Evolutionary conservation across 305 asterid genomes (phyloP).

Genomic region (Euphrasia arctica): DNA sequence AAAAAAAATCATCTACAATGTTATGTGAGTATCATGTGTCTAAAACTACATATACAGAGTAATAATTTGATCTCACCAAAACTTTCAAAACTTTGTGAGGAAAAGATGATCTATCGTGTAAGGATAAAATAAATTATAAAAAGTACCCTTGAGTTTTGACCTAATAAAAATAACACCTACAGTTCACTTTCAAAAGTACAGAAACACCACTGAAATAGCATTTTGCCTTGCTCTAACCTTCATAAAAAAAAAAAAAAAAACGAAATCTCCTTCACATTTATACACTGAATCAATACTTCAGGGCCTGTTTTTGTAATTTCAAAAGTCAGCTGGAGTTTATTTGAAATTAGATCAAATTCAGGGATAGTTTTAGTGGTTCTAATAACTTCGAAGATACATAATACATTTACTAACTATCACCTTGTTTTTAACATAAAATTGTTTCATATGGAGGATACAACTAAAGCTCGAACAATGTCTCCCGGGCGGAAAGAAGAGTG

Average conservation of each 20-base stretch:
- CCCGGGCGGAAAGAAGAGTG: constrained; percentile 83
- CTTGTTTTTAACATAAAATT: not conserved
- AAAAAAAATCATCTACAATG: not conserved
- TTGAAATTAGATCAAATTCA: not conserved
- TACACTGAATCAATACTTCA: not conserved
- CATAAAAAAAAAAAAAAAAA: not conserved
- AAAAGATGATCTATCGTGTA: not conserved
- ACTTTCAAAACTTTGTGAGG: not conserved
- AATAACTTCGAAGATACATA: too few relatives aligned
- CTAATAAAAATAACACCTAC: not conserved
- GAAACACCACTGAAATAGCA: too few relatives aligned
- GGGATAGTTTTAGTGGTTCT: not conserved
- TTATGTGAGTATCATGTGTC: not conserved
- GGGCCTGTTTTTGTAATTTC: too few relatives aligned
- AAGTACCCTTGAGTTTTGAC: constrained; percentile 1
- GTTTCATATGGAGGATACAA: constrained; percentile 54
- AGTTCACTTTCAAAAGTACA: not conserved
- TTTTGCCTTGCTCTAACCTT: not conserved
- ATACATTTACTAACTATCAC: too few relatives aligned
- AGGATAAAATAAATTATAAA: not conserved
- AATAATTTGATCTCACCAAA: not conserved
- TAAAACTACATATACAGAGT: not conserved
- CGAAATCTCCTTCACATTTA: not conserved
- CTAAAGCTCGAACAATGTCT: constrained; percentile 81
- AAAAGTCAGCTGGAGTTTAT: too few relatives aligned